Percentiles rank a stretch among this genome's conserved stretches.
Evolutionary conservation across 164 flowering plant species (phyloP).

Genomic region (Pachysandra terminalis): DNA sequence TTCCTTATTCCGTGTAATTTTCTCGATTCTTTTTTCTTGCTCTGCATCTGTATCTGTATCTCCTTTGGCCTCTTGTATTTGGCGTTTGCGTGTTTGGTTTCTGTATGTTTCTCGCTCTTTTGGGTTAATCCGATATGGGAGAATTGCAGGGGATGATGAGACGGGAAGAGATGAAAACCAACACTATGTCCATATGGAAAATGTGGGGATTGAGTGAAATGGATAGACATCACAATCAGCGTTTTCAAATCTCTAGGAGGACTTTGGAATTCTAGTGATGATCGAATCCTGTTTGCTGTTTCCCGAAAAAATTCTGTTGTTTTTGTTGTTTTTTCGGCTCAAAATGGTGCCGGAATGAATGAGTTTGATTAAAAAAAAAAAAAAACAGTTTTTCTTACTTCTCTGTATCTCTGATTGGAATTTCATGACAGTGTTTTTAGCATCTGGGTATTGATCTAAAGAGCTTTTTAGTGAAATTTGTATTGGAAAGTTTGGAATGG

Average conservation of each 20-base stretch:
- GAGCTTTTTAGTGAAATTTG: constrained; percentile 6
- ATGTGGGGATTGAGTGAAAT: constrained; percentile 24
- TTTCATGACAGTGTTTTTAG: constrained; percentile 4
- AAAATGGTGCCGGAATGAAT: no score
- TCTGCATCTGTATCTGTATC: constrained; percentile 34
- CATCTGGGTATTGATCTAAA: constrained; percentile 9
- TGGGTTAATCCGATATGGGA: constrained; percentile 11
- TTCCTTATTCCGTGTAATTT: constrained; percentile 12
- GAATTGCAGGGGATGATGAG: constrained; percentile 18
- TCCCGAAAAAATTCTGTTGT: no score
- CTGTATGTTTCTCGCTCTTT: no score
- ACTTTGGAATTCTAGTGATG: no score
- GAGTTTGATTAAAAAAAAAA: no score
- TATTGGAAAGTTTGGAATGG: no score
- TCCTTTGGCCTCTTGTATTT: constrained; percentile 32
- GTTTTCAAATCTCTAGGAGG: constrained; percentile 60
- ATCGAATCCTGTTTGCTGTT: constrained; percentile 24
- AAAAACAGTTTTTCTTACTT: constrained; percentile 21
- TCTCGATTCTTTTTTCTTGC: constrained; percentile 12
- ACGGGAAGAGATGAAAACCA: constrained; percentile 24
- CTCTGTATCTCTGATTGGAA: constrained; percentile 15
- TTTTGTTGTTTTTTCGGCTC: no score
- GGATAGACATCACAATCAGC: constrained; percentile 13
- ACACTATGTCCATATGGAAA: constrained; percentile 30
- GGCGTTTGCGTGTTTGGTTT: constrained; percentile 23